Percentiles rank a stretch among this genome's conserved stretches.
These are phyloP conservation scores for Globisporangium takayamanum DNA, from an alignment of 352 stramenopile genomes.

Conservation along the genomic window DNA sequence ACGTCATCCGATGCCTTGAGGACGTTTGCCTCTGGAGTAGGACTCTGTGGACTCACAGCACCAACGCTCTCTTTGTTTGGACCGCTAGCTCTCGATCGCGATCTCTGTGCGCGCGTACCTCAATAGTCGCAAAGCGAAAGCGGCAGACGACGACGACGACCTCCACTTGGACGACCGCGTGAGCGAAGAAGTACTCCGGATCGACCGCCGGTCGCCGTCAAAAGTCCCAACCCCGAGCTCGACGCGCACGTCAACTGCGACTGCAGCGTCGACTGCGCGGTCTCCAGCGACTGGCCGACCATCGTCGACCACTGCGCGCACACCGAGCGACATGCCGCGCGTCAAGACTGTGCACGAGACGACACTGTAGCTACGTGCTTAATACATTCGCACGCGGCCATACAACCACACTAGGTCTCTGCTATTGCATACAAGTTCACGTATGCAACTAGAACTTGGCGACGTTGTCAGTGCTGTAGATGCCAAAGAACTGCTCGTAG, in stretches of 20 bases:
- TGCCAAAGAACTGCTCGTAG: conserved; percentile 16
- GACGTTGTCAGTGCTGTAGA: conserved; percentile 9
- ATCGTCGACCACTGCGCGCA: neutral
- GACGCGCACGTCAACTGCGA: neutral
- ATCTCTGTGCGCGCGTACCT: conserved; percentile 44
- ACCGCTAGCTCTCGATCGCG: conserved; percentile 40
- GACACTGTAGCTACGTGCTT: conserved; percentile 6
- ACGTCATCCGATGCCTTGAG: neutral
- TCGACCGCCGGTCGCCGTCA: conserved; percentile 7
- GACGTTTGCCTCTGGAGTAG: neutral
- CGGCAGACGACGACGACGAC: conserved; percentile 1
- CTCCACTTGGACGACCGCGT: conserved; percentile 12
- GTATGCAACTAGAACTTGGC: conserved; percentile 12
- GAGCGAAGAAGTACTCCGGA: conserved; percentile 11
- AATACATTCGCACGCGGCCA: neutral
- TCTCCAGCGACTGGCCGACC: neutral
- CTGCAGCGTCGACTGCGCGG: neutral
- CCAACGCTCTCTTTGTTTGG: neutral
- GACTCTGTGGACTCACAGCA: no score
- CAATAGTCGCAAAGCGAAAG: conserved; percentile 25
- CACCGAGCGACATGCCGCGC: neutral
- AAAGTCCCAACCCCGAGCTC: conserved; percentile 8
- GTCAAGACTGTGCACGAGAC: conserved; percentile 12
- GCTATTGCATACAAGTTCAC: no score
- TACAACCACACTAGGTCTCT: no score